phyloP scores from a whole-genome alignment of 2,329 filamentous ascomycete species.

The Stemphylium beticola region DNA sequence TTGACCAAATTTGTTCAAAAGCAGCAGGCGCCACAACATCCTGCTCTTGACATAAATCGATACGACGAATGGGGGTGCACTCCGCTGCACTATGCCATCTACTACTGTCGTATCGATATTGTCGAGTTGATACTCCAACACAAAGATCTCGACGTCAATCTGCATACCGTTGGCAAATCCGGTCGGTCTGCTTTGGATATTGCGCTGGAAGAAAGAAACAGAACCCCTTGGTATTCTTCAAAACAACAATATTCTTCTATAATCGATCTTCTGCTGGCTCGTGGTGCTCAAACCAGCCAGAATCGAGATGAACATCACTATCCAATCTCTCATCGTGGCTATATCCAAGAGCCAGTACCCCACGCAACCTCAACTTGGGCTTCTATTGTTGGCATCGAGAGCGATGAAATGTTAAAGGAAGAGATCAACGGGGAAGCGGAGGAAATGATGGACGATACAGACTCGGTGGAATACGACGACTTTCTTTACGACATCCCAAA shows the following conservation, averaged over 20 bases:
- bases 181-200: neutral
- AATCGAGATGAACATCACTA: no score
- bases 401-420: no score
- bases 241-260: neutral
- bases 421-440: neutral
- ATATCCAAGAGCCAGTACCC: no score
- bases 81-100: neutral
- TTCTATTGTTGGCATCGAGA: no score
- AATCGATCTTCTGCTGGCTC: neutral
- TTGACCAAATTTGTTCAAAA: neutral
- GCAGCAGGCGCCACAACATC: fast-evolving
- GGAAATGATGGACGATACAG: neutral
- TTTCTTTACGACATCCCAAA: neutral
- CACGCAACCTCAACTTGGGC: no score
- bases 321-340: no score
- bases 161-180: neutral
- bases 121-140: neutral
- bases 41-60: neutral
- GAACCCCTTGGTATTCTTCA: no score
- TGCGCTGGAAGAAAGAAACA: no score
- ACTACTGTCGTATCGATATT: neutral
- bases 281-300: neutral
- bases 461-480: neutral
- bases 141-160: neutral
- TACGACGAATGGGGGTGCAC: neutral